Base-by-base conservation (phyloP, 169 alveolate species). In the Plasmodium chabaudi region DNA sequence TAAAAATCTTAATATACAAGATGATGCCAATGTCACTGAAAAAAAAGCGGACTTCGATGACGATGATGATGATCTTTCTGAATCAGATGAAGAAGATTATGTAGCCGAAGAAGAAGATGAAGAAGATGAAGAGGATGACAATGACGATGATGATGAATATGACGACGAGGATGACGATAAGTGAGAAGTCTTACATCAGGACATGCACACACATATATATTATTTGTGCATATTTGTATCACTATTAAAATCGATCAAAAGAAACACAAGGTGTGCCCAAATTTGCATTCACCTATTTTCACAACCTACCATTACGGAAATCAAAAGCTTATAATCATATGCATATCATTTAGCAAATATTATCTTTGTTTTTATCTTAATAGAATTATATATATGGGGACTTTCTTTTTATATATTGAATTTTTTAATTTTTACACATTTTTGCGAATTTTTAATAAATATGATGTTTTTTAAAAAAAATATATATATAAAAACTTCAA, bases 131-230 rank as follows among this genome's bases (percentile, higher is more conserved):
- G 73, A 93, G 19, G 94, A 94, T 53, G 89, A 93, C n/a, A 95
- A 87, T 25, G 96, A 90, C 1, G 96, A 93, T 9, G 96, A 94
- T 17, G 98, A 95, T 19, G 97, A 92, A n/a, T 96, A 93, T 25
- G 97, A 94, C 47, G 97, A 96, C 34, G 97, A 94, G 9, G 89
- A 87, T 42, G 95, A 93, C 65, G 94, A 94, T 15, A 93, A 92
- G 21, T 55, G 39, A 49, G 25, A 59, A 34, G 39, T 27, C 2
- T 9, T 23, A 27, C 21, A 61, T 10, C 15, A 25, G n/a, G 2
- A 7, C 1, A 68, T 12, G 21, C 0, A 9, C 9, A 47, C 19
- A 68, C 25, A 15, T 57, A 19, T 57, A 57, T 57, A 19, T 57
- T 34, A 34, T 34, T 34, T 27, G 39, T 27, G 39, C 39, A 27